Evolutionary conservation across 306 rosid genomes (phyloP).

Genomic region (Castanospermum australe): DNA sequence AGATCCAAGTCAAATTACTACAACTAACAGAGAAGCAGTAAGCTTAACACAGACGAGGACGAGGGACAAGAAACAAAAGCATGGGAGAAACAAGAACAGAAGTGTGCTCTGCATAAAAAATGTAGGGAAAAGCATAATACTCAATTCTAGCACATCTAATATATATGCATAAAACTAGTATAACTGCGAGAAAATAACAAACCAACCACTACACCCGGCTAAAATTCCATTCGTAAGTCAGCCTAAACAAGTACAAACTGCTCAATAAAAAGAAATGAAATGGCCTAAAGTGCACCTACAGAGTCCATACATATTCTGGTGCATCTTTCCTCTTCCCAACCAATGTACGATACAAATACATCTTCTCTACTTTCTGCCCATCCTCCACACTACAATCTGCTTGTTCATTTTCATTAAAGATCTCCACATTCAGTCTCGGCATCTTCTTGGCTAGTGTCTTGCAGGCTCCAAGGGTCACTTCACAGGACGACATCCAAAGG

Average conservation of each 20-base stretch:
- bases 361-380: conserved; percentile 64
- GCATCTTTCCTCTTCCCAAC: conserved; percentile 82
- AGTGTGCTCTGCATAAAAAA: neutral
- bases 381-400: conserved; percentile 43
- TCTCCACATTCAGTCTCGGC: conserved; percentile 89
- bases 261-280: conserved; percentile 30
- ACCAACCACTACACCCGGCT: conserved; percentile 32
- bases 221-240: conserved; percentile 48
- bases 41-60: neutral
- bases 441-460: conserved; percentile 69
- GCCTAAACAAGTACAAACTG: conserved; percentile 59
- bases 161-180: conserved; percentile 29
- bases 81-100: too few relatives aligned
- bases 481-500: conserved; percentile 99
- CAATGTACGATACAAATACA: conserved; percentile 84
- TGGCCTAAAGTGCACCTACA: conserved; percentile 52
- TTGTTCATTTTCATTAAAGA: conserved; percentile 65
- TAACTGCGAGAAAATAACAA: conserved; percentile 21
- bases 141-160: neutral
- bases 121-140: neutral
- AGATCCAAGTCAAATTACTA: neutral
- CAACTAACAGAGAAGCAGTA: neutral
- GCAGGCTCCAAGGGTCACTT: conserved; percentile 81
- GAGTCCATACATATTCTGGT: conserved; percentile 84
- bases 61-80: neutral